A percentile compares a stretch with the other conserved stretches of the same genome.
These are phyloP conservation scores for Penicillium silybi DNA, from an alignment of 495 filamentous ascomycete genomes.

Conservation along the genomic window DNA sequence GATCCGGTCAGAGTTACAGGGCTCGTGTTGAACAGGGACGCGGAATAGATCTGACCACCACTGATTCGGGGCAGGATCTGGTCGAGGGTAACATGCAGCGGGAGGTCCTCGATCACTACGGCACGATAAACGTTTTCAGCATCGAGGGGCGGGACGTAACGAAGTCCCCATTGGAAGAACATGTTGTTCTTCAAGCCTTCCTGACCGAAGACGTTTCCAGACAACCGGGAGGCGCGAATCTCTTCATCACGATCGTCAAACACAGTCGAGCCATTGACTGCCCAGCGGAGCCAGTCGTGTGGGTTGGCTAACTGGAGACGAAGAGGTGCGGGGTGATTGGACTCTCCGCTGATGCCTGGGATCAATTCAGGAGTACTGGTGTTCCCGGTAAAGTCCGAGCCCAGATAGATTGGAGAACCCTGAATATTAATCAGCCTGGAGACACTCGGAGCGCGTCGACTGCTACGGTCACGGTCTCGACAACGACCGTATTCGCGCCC, in stretches of 20 bases:
- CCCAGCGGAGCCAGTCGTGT: constrained; percentile 25
- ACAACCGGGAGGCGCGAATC: neutral
- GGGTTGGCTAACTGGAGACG: neutral
- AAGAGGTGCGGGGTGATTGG: neutral
- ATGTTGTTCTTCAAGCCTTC: constrained; percentile 16
- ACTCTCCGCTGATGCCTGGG: neutral
- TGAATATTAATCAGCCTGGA: neutral
- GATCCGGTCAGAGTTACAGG: constrained; percentile 19
- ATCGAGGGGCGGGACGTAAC: constrained; percentile 21
- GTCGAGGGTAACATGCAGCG: constrained; percentile 12
- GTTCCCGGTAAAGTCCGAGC: neutral
- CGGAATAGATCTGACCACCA: constrained; percentile 28
- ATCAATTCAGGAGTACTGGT: neutral
- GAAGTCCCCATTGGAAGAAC: constrained; percentile 33
- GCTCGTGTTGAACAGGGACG: constrained; percentile 23
- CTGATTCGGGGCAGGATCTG: constrained; percentile 22
- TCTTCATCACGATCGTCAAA: constrained; percentile 13
- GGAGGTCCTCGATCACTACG: constrained; percentile 28
- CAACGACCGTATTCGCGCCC: no score
- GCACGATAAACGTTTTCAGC: constrained; percentile 28
- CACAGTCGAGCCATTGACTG: constrained; percentile 19
- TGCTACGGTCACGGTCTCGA: neutral
- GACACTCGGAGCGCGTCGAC: neutral
- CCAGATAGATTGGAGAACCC: neutral
- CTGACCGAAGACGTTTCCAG: constrained; percentile 5